A percentile compares a stretch with the other conserved stretches of the same genome.
These are phyloP conservation scores for Otatea glauca DNA, from an alignment of 176 grass and related monocot genomes.

Conservation along the genomic window DNA sequence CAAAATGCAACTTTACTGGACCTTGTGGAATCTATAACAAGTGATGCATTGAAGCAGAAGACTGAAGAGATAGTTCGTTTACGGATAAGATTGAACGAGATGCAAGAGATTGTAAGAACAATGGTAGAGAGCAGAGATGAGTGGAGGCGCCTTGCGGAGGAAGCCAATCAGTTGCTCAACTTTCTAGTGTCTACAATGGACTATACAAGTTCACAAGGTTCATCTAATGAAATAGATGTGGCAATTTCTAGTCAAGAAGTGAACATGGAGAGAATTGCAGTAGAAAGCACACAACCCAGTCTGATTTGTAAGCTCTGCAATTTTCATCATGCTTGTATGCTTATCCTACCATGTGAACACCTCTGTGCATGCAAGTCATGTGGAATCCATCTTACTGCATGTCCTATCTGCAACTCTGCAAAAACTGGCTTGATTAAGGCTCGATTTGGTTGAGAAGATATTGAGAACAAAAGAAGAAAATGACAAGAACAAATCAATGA, in stretches of 20 bases:
- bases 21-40: background rate
- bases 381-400: background rate
- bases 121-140: background rate
- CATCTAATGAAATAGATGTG: background rate
- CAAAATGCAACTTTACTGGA: background rate
- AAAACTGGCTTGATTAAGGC: background rate
- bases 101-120: background rate
- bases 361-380: background rate
- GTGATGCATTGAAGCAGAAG: background rate
- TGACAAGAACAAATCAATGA: background rate
- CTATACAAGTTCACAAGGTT: background rate
- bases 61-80: background rate
- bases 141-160: background rate
- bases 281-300: background rate
- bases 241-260: background rate
- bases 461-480: background rate
- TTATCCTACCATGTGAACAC: background rate
- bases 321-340: background rate
- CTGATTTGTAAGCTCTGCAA: background rate
- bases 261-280: background rate
- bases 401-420: background rate
- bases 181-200: background rate
- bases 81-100: background rate
- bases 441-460: background rate
- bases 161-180: background rate